Conservation (phyloP, 1,139 yeast genomes). For the Hansenula sp. region DNA sequence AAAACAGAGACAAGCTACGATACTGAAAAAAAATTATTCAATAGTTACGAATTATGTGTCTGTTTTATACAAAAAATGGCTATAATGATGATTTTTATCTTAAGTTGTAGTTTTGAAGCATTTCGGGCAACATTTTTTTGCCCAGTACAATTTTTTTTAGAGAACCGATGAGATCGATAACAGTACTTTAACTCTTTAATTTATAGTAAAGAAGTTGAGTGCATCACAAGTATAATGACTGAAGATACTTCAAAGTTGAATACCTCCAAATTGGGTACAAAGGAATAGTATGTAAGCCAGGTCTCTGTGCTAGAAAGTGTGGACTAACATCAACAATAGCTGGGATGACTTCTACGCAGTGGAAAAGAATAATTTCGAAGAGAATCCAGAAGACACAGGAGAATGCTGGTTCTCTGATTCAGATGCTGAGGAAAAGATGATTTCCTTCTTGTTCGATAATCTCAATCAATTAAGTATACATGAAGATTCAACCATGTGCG, state of each 20-base stretch:
- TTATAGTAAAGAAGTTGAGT: no score
- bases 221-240: no score
- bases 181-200: no score
- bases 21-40: conserved; percentile 4
- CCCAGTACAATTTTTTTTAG: background rate
- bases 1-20: conserved; percentile 5
- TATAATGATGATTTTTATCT: no score
- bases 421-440: conserved; percentile 82
- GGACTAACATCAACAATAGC: conserved; percentile 25
- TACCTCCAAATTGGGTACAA: conserved; percentile 73
- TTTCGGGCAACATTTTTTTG: no score
- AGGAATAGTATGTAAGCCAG: conserved; percentile 60
- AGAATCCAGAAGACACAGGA: conserved; percentile 80
- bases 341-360: conserved; percentile 85
- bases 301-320: no score
- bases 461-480: conserved; percentile 27
- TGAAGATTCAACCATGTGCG: conserved; percentile 46
- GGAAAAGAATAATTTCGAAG: conserved; percentile 66
- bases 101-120: no score
- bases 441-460: conserved; percentile 52
- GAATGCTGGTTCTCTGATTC: conserved; percentile 96
- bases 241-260: conserved; percentile 54
- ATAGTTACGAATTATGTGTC: no score
- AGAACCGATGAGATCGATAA: background rate
- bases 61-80: no score